Conservation (phyloP, 2,329 filamentous ascomycete species). For the Truncatella angustata region DNA sequence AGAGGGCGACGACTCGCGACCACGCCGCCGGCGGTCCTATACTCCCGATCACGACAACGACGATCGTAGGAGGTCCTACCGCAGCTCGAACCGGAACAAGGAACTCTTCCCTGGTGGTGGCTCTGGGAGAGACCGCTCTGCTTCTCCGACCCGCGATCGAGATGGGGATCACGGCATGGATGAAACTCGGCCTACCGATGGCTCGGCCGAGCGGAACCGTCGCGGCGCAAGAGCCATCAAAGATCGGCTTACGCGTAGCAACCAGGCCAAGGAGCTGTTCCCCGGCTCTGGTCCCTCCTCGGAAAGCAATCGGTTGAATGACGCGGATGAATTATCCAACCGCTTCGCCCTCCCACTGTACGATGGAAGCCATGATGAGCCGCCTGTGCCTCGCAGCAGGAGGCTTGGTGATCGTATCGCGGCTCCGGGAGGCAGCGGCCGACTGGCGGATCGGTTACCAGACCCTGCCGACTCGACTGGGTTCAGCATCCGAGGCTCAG, state of each 20-base stretch:
- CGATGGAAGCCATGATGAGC: slow-evolving; percentile 37
- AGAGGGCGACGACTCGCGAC: slow-evolving; percentile 23
- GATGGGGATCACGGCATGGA: slow-evolving; percentile 41
- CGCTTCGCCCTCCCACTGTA: slow-evolving; percentile 48
- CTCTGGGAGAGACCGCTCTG: slow-evolving; percentile 45
- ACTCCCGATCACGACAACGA: slow-evolving; percentile 25
- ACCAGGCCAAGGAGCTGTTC: slow-evolving; percentile 57
- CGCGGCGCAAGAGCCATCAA: slow-evolving; percentile 45
- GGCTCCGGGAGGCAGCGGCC: slow-evolving; percentile 18
- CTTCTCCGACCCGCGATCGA: slow-evolving; percentile 44
- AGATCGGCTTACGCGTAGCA: slow-evolving; percentile 36
- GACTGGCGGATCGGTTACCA: slow-evolving; percentile 34
- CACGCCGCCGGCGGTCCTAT: slow-evolving; percentile 33
- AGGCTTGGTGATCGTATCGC: slow-evolving; percentile 29
- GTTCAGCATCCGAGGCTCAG: slow-evolving; percentile 61
- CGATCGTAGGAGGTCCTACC: slow-evolving; percentile 22
- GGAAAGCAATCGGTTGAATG: slow-evolving; percentile 48
- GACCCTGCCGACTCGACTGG: slow-evolving; percentile 27
- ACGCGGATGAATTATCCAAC: slow-evolving; percentile 50
- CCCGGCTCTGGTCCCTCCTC: slow-evolving; percentile 41
- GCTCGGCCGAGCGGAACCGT: slow-evolving; percentile 36
- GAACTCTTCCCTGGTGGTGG: slow-evolving; percentile 59
- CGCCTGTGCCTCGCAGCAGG: slow-evolving; percentile 14
- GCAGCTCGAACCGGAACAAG: slow-evolving; percentile 46
- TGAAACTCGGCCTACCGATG: slow-evolving; percentile 26